Evolutionary conservation across 2,329 filamentous ascomycete genomes (phyloP).

Genomic region (Lojkania enalia): DNA sequence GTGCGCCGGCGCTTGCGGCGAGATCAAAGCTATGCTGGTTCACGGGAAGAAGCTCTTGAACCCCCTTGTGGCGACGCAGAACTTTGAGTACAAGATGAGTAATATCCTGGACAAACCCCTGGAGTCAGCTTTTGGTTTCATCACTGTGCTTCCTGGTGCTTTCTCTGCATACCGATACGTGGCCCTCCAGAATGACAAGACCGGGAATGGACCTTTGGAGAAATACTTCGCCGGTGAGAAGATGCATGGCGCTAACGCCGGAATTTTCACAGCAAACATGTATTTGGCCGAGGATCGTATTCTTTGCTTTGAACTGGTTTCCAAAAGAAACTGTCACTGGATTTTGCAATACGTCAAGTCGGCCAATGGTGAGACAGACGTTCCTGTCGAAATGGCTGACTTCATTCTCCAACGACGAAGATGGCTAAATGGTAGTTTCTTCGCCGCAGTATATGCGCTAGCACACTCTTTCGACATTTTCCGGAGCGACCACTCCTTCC

Average conservation of each 20-base stretch:
- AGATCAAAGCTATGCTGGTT: slow-evolving; percentile 97
- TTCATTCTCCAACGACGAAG: slow-evolving; percentile 93
- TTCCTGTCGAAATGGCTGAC: slow-evolving; percentile 90
- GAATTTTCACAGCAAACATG: slow-evolving; percentile 99
- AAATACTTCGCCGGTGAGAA: slow-evolving; percentile 98
- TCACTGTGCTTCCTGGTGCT: slow-evolving; percentile 92
- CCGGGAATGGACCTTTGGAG: slow-evolving; percentile 86
- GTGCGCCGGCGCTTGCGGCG: slow-evolving; percentile 95
- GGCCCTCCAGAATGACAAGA: slow-evolving; percentile 95
- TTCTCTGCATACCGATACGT: slow-evolving; percentile 98
- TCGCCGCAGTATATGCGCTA: slow-evolving; percentile 92
- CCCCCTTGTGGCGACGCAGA: slow-evolving; percentile 91
- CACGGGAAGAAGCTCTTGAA: slow-evolving; percentile 88
- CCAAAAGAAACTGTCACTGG: slow-evolving; percentile 97
- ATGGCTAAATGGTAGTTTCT: slow-evolving; percentile 98
- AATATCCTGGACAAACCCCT: slow-evolving; percentile 98
- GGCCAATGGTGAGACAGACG: slow-evolving; percentile 93
- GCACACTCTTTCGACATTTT: slow-evolving; percentile 96
- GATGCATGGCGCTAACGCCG: slow-evolving; percentile 88
- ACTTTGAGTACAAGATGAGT: slow-evolving; percentile 99
- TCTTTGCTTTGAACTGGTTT: slow-evolving; percentile 96
- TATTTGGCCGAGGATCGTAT: slow-evolving; percentile 98
- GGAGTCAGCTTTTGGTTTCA: slow-evolving; percentile 97
- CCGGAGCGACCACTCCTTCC: slow-evolving; percentile 83
- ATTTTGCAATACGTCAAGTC: slow-evolving; percentile 98